Evolutionary conservation across 2,329 filamentous ascomycete genomes (phyloP).

Genomic region (Purpureocillium lavendulum): DNA sequence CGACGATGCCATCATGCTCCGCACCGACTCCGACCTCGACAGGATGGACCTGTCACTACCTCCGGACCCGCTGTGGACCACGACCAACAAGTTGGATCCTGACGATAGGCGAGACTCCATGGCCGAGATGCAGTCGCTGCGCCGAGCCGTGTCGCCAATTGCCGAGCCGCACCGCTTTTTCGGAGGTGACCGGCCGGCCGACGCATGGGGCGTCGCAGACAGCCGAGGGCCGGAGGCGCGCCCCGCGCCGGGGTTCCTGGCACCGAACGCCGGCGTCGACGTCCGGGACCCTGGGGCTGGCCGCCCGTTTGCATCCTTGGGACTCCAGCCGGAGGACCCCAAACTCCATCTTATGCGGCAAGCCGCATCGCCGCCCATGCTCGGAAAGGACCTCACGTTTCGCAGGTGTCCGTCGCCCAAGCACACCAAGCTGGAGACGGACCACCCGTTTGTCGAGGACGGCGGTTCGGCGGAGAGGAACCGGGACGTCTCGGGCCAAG

Average conservation of each 20-base stretch:
- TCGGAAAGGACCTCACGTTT: conserved; percentile 73
- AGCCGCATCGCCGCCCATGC: conserved; percentile 71
- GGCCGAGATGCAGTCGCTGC: conserved; percentile 11
- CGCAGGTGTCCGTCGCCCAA: conserved; percentile 77
- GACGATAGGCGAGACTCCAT: conserved; percentile 18
- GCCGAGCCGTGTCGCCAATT: conserved; percentile 15
- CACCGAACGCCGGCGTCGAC: background rate
- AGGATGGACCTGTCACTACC: conserved; percentile 30
- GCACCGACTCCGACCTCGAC: conserved; percentile 33
- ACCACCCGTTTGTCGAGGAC: conserved; percentile 51
- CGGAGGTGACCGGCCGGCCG: conserved; percentile 9
- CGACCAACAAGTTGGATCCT: conserved; percentile 20
- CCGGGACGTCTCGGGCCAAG: conserved; percentile 46
- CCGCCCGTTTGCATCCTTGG: conserved; percentile 34
- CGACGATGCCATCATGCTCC: conserved; percentile 16
- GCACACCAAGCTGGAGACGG: conserved; percentile 73
- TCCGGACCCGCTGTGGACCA: conserved; percentile 33
- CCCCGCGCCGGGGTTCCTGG: background rate
- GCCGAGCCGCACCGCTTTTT: conserved; percentile 13
- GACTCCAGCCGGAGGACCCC: conserved; percentile 27
- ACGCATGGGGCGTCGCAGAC: conserved; percentile 1
- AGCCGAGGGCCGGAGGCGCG: background rate
- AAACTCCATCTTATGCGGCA: conserved; percentile 39
- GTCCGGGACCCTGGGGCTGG: conserved; percentile 24
- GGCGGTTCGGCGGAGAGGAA: conserved; percentile 37